Base-by-base conservation (phyloP, 768 basidiomycete species). In the Agrocybe chaxingu region DNA sequence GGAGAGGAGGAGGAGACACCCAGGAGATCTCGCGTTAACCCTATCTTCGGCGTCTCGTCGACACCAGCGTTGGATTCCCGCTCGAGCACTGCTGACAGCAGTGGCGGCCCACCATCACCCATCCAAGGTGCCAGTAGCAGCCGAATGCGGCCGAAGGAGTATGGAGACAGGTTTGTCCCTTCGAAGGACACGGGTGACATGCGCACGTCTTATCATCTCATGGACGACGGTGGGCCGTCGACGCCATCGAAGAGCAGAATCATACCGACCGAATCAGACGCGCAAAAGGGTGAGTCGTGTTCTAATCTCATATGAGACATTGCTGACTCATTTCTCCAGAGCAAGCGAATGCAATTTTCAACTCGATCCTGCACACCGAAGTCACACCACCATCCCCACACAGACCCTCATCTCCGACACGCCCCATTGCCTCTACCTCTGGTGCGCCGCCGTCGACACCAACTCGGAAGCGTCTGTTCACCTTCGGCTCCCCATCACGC, bases 331-430 rank as follows among this genome's bases (percentile, higher is more conserved):
- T 35, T 39, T 18, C 56, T 36, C 9, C 53, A 88, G 89, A 92
- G 69, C 89, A 92, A 81, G 88, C 89, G 47, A 92, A 92, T 62
- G 76, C 86, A 8, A 79, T 91, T 46, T 92, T 92, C 72, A 84
- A 76, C 53, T 80, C 86, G 24, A 81, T 92, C 53, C 71, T 92
- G 13, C 82, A 90, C 63, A 79, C 82, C 34, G 85, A 91, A 71
- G 86, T 92, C 43, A 87, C 87, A 0, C 86, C 88, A 3, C 77
- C 82, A 2, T 82, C 83, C 0, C 82, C 86, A 4, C 73, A 69
- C 30, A 76, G 83, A 13, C 74, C 87, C 4, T 67, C 78, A 10
- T 90, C 89, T 0, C 90, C 82, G 2, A 73, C 76, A 4, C 75
- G 81, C 7, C 78, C 78, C 8, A 56, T 67, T 3, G 61, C 71